Conservation (phyloP, 768 basidiomycete genomes). For the Inosperma sp. region DNA sequence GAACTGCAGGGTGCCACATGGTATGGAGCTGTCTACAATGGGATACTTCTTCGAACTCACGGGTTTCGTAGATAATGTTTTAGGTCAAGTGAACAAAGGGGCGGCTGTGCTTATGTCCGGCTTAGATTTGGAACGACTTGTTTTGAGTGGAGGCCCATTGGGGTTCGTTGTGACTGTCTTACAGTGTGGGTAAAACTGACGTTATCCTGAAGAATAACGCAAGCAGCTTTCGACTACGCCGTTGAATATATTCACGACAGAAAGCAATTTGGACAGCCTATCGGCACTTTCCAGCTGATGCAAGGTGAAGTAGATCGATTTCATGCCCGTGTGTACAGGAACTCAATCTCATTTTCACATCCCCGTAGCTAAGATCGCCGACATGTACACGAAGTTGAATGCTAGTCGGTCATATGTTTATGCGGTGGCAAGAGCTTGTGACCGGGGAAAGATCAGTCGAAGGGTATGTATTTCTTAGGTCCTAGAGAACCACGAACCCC, state of each 20-base stretch:
- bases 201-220: constrained; percentile 63
- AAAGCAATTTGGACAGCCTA: constrained; percentile 82
- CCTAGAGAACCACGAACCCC: too few species aligned
- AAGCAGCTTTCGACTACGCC: constrained; percentile 86
- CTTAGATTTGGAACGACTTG: constrained; percentile 86
- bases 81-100: constrained; percentile 76
- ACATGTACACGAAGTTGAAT: constrained; percentile 93
- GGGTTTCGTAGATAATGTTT: constrained; percentile 85
- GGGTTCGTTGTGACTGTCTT: constrained; percentile 47
- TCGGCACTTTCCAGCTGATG: constrained; percentile 94
- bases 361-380: constrained; percentile 66
- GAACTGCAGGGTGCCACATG: constrained; percentile 83
- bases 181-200: constrained; percentile 12
- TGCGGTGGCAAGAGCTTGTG: constrained; percentile 87
- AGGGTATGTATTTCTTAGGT: constrained; percentile 44
- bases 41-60: too few species aligned
- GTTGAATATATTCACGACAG: constrained; percentile 90
- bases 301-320: constrained; percentile 55
- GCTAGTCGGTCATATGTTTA: constrained; percentile 90
- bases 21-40: too few species aligned
- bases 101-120: constrained; percentile 92
- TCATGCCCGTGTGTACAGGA: constrained; percentile 10
- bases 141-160: constrained; percentile 87
- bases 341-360: constrained; percentile 15
- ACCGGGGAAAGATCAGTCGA: constrained; percentile 71